Evolutionary conservation across 345 rosid genomes (phyloP).

Genomic region (Rhodomyrtus tomentosa): DNA sequence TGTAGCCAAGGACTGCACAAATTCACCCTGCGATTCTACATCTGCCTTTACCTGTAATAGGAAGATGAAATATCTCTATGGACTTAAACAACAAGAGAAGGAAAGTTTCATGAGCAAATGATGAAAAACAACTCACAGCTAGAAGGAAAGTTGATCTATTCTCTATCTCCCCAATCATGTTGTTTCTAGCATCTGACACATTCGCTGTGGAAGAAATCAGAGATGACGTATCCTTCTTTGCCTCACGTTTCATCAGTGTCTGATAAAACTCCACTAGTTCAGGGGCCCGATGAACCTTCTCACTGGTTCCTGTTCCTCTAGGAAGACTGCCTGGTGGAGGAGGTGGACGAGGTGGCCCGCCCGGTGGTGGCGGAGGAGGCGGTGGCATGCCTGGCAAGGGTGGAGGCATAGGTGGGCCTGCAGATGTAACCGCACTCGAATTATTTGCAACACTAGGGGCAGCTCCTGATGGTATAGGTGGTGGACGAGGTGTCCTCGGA

Average conservation of each 20-base stretch:
- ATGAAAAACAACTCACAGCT: slow-evolving; percentile 46
- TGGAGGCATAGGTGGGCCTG: slow-evolving; percentile 57
- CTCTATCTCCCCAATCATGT: slow-evolving; percentile 93
- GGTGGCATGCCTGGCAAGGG: slow-evolving; percentile 27
- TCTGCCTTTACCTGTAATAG: slow-evolving; percentile 84
- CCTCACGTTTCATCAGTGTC: slow-evolving; percentile 88
- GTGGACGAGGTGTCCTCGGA: slow-evolving; percentile 72
- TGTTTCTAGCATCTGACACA: slow-evolving; percentile 69
- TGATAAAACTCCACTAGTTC: slow-evolving; percentile 96
- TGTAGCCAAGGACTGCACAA: slow-evolving; percentile 81
- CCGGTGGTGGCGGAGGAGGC: slow-evolving; percentile 40
- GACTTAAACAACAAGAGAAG: not conserved
- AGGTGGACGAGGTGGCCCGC: slow-evolving; percentile 68
- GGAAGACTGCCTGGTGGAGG: slow-evolving; percentile 88
- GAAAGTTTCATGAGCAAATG: not conserved
- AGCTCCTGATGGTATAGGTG: slow-evolving; percentile 55
- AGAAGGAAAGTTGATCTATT: slow-evolving; percentile 89
- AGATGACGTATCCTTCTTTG: slow-evolving; percentile 73
- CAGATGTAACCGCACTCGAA: slow-evolving; percentile 19
- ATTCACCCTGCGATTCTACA: slow-evolving; percentile 98
- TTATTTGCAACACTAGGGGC: slow-evolving; percentile 17
- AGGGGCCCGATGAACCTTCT: slow-evolving; percentile 89
- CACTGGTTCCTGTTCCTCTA: slow-evolving; percentile 58
- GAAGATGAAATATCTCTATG: not conserved
- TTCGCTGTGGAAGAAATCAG: slow-evolving; percentile 59